A percentile compares a stretch with the other conserved stretches of the same genome.
These are phyloP conservation scores for Yamadazyma trypodendri DNA, from an alignment of 1,139 yeast genomes.

Conservation along the genomic window DNA sequence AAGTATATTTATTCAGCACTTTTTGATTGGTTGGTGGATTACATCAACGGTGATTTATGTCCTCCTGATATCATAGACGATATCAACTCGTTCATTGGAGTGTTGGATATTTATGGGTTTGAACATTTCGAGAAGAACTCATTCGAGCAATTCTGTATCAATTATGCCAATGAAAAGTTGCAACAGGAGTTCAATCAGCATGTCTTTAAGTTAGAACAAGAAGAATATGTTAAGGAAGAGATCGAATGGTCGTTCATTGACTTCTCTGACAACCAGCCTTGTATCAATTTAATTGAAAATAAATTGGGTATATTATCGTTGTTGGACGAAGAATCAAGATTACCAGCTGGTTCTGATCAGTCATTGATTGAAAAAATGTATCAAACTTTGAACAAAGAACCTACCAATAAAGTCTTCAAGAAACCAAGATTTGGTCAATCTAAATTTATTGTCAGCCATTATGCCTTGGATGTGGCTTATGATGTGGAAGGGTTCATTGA, in stretches of 20 bases:
- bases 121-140: constrained; percentile 94
- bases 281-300: constrained; percentile 89
- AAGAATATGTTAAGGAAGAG: constrained; percentile 87
- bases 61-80: constrained; percentile 62
- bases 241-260: constrained; percentile 98
- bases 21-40: constrained; percentile 92
- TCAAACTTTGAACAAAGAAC: constrained; percentile 77
- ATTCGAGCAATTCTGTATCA: constrained; percentile 96
- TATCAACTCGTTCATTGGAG: constrained; percentile 84
- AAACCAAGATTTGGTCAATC: constrained; percentile 94
- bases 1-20: constrained; percentile 89
- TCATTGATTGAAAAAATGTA: constrained; percentile 91
- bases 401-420: constrained; percentile 76
- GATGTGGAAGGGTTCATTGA: constrained; percentile 95
- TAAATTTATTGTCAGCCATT: constrained; percentile 87
- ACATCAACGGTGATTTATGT: constrained; percentile 79
- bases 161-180: constrained; percentile 94
- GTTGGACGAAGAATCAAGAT: constrained; percentile 91
- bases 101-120: constrained; percentile 94
- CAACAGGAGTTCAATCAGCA: constrained; percentile 98
- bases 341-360: constrained; percentile 92
- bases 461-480: constrained; percentile 91
- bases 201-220: constrained; percentile 95
- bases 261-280: constrained; percentile 95
- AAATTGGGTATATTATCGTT: constrained; percentile 84